Evolutionary conservation across 225 moss, liverwort and hornwort genomes (phyloP), one percentile per base, ranked within the genome.

Genomic region (Asterella californica): DNA sequence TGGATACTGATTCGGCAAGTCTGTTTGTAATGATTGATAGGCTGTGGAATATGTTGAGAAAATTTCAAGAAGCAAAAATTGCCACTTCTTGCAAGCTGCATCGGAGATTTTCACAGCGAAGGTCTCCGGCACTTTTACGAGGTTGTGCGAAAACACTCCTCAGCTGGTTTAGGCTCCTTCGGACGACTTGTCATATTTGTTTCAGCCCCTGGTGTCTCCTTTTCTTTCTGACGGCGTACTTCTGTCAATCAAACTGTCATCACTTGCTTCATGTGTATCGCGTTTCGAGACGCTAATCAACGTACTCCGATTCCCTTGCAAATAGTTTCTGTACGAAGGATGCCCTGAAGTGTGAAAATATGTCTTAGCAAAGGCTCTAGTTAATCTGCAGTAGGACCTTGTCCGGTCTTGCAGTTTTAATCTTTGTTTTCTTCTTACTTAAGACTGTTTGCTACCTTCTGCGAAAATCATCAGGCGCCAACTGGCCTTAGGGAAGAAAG

Each of bases 101-200:
- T 76, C 79, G 63, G 90, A 90, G 47, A 94, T 97, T 54, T 97
- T 93, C 62, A 86, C 90, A 74, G 91, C 94, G 25, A 96, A 94
- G 83, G 72, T 96, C 75, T 96, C 96, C 33, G 96, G 96, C 82
- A 94, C 94, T 80, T 92, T 96, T 76, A 94, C 83, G 85, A 96
- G 96, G 96, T 96, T 54, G 45, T 76, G 10, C 53, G 0, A 9
- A 52, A 25, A 47, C 22, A 25, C 4, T 48, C 47, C 46, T 18
- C 10, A 10, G 71, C 47, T 24, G 3, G n/a, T 46, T 71, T 48
- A n/a, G 1, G 71, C 47, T n/a, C 71, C n/a, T 9, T 67, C 15
- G 24, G 65, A 42, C 22, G 24, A 22, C 69, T 6, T 67, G 15
- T 67, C 67, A 36, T 36, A 29, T 36, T 61, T 6, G 6, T 61